Evolutionary conservation across 2,329 filamentous ascomycete genomes (phyloP), one percentile per base, ranked within the genome.

Genomic region (Fusarium marasasianum): DNA sequence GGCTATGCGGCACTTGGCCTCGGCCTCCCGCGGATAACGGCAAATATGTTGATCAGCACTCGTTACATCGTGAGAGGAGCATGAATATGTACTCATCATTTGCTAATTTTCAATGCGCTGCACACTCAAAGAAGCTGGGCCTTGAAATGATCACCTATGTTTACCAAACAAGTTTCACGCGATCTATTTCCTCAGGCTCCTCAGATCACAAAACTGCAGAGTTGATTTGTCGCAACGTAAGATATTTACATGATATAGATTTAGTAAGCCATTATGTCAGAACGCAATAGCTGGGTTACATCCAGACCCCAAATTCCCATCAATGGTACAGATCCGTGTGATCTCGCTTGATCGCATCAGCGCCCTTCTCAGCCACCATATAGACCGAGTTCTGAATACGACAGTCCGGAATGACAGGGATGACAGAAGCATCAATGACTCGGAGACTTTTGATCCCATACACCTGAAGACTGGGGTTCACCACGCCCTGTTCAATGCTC

Each of bases 381-480:
- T 91, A 91, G 6, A 91, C 88, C 6, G 87, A 84, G 73, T 89
- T 90, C 78, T 91, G 89, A 56, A 90, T 90, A 6, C 88, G 85
- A 48, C 81, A 88, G 83, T 84, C 88, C 67, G 77, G 88, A 80
- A 85, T 90, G 79, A 89, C 83, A 0, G 88, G 89, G 18, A 90
- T 86, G 31, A 89, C 80, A 1, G 86, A 89, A 2, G 88, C 88
- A 73, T 91, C 89, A 41, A 87, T 85, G 9, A 91, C 84, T 11
- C 88, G 84, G 8, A 91, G 83, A 24, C 84, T 86, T 55, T 86
- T 84, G 48, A 90, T 79, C 0, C 88, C 89, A 69, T 88, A 85
- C 5, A 91, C 88, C 64, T 83, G 84, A 6, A 91, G 84, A 64
- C 80, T 79, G 13, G 81, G 77, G 72, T 89, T 86, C 2, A 90